These are phyloP conservation scores for Mycena venus DNA, from an alignment of 768 basidiomycete genomes.

Conservation along the genomic window DNA sequence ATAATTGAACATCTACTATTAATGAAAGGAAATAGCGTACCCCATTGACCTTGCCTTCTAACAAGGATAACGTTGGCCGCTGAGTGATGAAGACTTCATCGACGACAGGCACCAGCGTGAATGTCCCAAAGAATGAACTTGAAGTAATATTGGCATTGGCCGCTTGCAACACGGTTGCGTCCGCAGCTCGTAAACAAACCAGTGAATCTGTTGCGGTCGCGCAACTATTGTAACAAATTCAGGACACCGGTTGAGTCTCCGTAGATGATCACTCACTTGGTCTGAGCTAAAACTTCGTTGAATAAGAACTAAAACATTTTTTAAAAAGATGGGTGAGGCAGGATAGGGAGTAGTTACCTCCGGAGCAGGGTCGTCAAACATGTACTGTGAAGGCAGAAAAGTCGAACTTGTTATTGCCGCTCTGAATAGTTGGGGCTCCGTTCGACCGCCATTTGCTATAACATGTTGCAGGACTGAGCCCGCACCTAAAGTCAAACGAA, in stretches of 20 bases:
- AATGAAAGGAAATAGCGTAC: conserved; percentile 33
- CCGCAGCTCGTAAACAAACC: conserved; percentile 36
- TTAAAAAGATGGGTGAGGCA: not conserved
- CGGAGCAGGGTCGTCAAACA: conserved; percentile 40
- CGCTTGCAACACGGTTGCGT: conserved; percentile 37
- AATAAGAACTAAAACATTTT: conserved; percentile 29
- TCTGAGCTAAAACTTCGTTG: conserved; percentile 35
- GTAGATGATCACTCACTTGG: conserved; percentile 27
- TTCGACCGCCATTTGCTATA: conserved; percentile 47
- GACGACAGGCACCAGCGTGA: conserved; percentile 48
- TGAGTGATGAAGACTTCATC: conserved; percentile 51
- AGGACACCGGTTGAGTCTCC: not conserved
- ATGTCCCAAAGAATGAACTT: conserved; percentile 46
- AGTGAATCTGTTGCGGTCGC: conserved; percentile 22
- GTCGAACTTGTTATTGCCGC: conserved; percentile 48
- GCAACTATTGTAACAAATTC: conserved; percentile 35
- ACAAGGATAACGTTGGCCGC: conserved; percentile 46
- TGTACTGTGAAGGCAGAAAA: conserved; percentile 48
- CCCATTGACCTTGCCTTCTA: conserved; percentile 46
- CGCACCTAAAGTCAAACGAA: conserved; percentile 35
- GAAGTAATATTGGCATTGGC: conserved; percentile 42
- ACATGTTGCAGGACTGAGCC: conserved; percentile 53
- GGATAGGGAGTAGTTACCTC: conserved; percentile 15
- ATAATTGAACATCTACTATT: not conserved
- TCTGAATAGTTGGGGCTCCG: conserved; percentile 47